A percentile compares a stretch with the other conserved stretches of the same genome.
These are phyloP conservation scores for Trichosphaerium sp. DNA, from an alignment of 78 protist species.

Conservation along the genomic window DNA sequence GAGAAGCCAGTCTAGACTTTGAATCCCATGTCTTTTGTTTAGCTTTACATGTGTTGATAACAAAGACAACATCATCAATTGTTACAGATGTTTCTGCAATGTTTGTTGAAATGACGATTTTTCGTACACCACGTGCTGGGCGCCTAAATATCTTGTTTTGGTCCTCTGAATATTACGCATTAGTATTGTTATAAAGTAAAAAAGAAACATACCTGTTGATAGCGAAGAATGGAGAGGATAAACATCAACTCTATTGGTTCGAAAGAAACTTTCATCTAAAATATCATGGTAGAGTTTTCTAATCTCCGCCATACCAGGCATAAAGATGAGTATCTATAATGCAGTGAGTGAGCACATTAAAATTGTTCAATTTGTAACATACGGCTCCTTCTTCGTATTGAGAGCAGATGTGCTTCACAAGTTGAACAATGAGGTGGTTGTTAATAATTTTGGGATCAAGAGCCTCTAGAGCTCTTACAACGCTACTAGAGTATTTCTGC, in stretches of 20 bases:
- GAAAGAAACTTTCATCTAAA: neutral
- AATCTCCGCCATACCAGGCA: slow-evolving; percentile 81
- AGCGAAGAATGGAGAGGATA: slow-evolving; percentile 43
- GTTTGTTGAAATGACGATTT: slow-evolving; percentile 77
- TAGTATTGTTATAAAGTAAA: too few species aligned
- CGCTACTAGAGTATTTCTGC: too few species aligned
- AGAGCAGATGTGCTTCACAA: neutral
- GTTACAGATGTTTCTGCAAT: slow-evolving; percentile 87
- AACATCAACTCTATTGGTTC: slow-evolving; percentile 2
- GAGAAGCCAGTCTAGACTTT: slow-evolving; percentile 18
- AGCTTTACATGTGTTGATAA: slow-evolving; percentile 72
- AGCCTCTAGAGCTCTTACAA: neutral
- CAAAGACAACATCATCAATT: slow-evolving; percentile 73
- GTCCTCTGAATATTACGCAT: too few species aligned
- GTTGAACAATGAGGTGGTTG: slow-evolving; percentile 25
- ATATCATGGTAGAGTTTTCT: slow-evolving; percentile 4
- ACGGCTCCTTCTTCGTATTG: slow-evolving; percentile 26
- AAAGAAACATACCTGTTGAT: too few species aligned
- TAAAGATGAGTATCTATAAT: slow-evolving; percentile 69
- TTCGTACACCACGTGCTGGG: slow-evolving; percentile 41
- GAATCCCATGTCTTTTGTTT: slow-evolving; percentile 65
- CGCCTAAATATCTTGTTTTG: slow-evolving; percentile 44
- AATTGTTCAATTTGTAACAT: too few species aligned
- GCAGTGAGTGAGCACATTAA: too few species aligned
- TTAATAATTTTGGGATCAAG: slow-evolving; percentile 14